Evolutionary conservation across 768 basidiomycete genomes (phyloP).

Genomic region (Austroboletus festivus): DNA sequence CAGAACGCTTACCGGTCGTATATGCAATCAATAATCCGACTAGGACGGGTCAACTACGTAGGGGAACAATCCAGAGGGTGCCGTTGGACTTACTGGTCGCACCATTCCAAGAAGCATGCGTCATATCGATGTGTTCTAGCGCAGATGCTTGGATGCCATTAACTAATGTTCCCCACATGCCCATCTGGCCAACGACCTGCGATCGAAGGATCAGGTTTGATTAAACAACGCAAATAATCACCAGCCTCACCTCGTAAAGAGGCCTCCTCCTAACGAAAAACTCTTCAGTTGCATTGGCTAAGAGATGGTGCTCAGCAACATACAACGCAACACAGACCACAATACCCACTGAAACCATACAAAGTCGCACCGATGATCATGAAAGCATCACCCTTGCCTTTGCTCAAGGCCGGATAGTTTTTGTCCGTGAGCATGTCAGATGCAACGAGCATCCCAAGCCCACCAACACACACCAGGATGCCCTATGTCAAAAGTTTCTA

Average conservation of each 20-base stretch:
- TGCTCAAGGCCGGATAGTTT: slow-evolving; percentile 59
- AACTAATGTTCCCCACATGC: slow-evolving; percentile 80
- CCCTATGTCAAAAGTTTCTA: slow-evolving; percentile 44
- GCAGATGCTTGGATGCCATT: slow-evolving; percentile 75
- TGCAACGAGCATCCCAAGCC: slow-evolving; percentile 75
- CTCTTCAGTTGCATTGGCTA: slow-evolving; percentile 87
- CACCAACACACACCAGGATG: slow-evolving; percentile 66
- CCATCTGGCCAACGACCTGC: slow-evolving; percentile 79
- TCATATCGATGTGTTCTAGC: slow-evolving; percentile 69
- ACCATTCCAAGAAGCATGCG: slow-evolving; percentile 66
- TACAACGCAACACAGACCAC: neutral
- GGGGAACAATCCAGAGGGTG: slow-evolving; percentile 19
- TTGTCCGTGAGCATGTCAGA: slow-evolving; percentile 79
- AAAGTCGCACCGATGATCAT: slow-evolving; percentile 85
- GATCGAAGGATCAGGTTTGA: neutral
- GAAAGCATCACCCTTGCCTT: slow-evolving; percentile 79
- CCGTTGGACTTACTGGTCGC: slow-evolving; percentile 55
- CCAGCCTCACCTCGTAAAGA: slow-evolving; percentile 59
- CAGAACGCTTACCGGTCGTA: slow-evolving; percentile 35
- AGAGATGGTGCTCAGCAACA: neutral
- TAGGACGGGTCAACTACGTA: slow-evolving; percentile 17
- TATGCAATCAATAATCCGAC: slow-evolving; percentile 54
- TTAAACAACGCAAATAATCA: neutral
- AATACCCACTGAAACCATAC: slow-evolving; percentile 75
- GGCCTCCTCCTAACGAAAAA: slow-evolving; percentile 79